These are phyloP conservation scores for Clarkia xantiana DNA, from an alignment of 345 rosid genomes.

Conservation along the genomic window DNA sequence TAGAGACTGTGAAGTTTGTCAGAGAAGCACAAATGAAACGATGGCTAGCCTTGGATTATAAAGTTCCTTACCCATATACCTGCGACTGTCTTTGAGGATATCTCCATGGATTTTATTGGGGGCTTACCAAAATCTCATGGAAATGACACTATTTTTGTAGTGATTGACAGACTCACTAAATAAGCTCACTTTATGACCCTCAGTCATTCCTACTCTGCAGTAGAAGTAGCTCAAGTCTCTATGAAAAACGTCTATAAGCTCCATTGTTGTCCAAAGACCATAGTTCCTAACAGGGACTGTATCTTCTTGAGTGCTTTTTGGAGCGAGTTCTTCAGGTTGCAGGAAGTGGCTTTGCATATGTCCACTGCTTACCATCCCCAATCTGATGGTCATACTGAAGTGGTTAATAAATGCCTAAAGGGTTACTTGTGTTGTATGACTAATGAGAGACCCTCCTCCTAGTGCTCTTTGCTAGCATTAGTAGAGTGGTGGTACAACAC, in stretches of 20 bases:
- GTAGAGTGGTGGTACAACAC: neutral
- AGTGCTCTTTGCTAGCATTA: neutral
- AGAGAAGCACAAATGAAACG: neutral
- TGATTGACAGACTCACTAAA: neutral
- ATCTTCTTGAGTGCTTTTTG: conserved; percentile 5
- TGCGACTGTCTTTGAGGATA: neutral
- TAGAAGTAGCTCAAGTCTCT: neutral
- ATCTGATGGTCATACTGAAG: neutral
- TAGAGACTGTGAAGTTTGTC: too few relatives aligned
- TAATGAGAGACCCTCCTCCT: neutral
- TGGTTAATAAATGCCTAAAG: neutral
- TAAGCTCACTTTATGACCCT: neutral
- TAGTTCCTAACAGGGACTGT: neutral
- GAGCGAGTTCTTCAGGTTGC: neutral
- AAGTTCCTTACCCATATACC: neutral
- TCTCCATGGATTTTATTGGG: conserved; percentile 2
- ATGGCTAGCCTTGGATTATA: neutral
- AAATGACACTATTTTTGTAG: neutral
- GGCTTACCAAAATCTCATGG: neutral
- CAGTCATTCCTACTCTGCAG: neutral
- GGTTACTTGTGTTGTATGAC: neutral
- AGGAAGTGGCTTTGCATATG: neutral
- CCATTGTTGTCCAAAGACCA: neutral
- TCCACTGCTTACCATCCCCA: neutral
- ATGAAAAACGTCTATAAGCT: neutral